Evolutionary conservation across 176 grass and related monocot genomes (phyloP), one percentile per base, ranked within the genome.

Genomic region (Cenchrus fungigraminus): DNA sequence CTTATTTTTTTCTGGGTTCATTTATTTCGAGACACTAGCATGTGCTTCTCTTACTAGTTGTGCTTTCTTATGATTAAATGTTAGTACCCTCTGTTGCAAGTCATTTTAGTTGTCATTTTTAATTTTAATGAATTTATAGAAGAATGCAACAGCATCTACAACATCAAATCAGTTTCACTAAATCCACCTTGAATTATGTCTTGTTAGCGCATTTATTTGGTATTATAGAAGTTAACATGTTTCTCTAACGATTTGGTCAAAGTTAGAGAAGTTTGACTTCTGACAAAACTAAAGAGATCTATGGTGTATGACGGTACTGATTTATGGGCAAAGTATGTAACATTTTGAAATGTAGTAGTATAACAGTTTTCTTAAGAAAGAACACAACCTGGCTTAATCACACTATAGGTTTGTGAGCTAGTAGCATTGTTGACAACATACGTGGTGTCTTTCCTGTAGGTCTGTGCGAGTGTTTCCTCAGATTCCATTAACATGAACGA

Each of bases 401-500:
- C 9, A 29, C 12, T 6, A 19, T 51, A 65, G 42, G 12, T 64
- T 6, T 79, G 13, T 64, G 59, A 57, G 47, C 42, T n/a, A 57
- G 15, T 76, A 28, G 20, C n/a, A 14, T 25, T 86, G 32, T 74
- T 90, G 37, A 75, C 55, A 84, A 74, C 55, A 74, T 3, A 32
- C 44, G 44, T 77, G 42, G 59, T 64, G 42, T 9, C 50, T 50
- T 84, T 57, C 74, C 79, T 87, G 62, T 79, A 98, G 93, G 97
- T 95, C 50, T 98, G 91, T n/a, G 93, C 93, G 8, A 98, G 97
- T 84, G 93, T 98, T 51, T 95, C 93, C 56, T 95, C 91, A 13
- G 97, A 98, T 85, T 98, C 97, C 2, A 84, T 81, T 76, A 98
- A 94, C 84, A 98, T 98, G 97, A 92, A 84, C 8, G 97, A 98